Evolutionary conservation across 352 stramenopile genomes (phyloP).

Genomic region (Phytophthora brassicae): DNA sequence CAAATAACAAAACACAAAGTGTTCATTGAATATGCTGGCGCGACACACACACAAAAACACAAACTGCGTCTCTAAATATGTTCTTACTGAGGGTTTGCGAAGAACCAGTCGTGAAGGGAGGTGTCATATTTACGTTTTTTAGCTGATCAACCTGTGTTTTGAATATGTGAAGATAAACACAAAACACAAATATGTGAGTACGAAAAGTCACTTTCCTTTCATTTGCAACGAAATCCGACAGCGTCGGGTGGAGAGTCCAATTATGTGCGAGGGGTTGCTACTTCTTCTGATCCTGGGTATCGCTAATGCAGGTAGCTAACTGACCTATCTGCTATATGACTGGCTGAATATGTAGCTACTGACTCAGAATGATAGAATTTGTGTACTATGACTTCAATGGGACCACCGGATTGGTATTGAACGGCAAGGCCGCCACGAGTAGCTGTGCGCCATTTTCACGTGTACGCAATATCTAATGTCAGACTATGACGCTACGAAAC

Average conservation of each 20-base stretch:
- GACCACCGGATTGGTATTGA: slow-evolving; percentile 76
- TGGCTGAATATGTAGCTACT: background rate
- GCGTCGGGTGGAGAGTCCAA: slow-evolving; percentile 8
- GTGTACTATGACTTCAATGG: slow-evolving; percentile 89
- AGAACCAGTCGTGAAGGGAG: no score
- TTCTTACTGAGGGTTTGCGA: no score
- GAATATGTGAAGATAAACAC: background rate
- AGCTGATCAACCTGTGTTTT: no score
- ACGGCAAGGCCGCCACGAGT: slow-evolving; percentile 76
- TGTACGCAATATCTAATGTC: slow-evolving; percentile 27
- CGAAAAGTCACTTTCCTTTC: background rate
- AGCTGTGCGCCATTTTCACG: slow-evolving; percentile 56
- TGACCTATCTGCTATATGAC: background rate
- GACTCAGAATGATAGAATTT: slow-evolving; percentile 53
- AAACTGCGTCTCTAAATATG: no score
- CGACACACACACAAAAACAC: no score
- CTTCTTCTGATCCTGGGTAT: background rate
- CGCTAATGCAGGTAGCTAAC: slow-evolving; percentile 7
- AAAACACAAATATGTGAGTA: no score
- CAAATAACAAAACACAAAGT: no score
- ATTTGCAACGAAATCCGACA: background rate
- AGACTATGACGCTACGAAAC: background rate
- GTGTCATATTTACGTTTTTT: no score
- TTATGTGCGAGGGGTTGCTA: background rate
- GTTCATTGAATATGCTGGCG: no score